Evolutionary conservation across 352 stramenopile species (phyloP).

Genomic region (Nothophytophthora sp.): DNA sequence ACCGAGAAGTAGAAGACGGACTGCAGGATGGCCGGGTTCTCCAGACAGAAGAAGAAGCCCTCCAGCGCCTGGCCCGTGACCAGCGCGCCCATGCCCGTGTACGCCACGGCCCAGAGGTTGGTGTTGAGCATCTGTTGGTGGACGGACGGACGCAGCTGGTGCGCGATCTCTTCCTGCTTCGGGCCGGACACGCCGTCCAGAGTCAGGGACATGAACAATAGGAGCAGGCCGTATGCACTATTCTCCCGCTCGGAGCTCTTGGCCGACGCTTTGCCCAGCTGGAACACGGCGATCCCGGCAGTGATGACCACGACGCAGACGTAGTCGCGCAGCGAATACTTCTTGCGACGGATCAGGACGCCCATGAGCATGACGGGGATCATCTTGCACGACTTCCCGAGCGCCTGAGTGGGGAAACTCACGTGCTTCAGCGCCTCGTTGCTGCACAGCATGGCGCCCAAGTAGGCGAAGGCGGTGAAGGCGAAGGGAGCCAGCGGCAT

Average conservation of each 20-base stretch:
- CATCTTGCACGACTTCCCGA: slow-evolving; percentile 99
- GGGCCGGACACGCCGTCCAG: slow-evolving; percentile 96
- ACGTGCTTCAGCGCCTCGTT: slow-evolving; percentile 95
- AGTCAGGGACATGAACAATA: slow-evolving; percentile 93
- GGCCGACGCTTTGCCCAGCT: slow-evolving; percentile 79
- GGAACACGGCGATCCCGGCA: slow-evolving; percentile 89
- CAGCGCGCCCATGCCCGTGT: slow-evolving; percentile 76
- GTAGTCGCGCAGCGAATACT: slow-evolving; percentile 90
- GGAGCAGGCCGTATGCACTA: slow-evolving; percentile 85
- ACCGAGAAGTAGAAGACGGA: slow-evolving; percentile 94
- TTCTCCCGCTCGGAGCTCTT: slow-evolving; percentile 87
- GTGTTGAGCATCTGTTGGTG: slow-evolving; percentile 93
- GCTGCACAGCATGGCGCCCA: slow-evolving; percentile 91
- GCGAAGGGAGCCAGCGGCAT: slow-evolving; percentile 85
- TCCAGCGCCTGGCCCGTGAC: slow-evolving; percentile 71
- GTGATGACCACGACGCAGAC: slow-evolving; percentile 92
- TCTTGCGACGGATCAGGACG: slow-evolving; percentile 91
- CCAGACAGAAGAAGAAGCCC: slow-evolving; percentile 79
- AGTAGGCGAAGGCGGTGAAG: slow-evolving; percentile 88
- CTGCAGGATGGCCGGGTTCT: slow-evolving; percentile 83
- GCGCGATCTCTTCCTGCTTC: slow-evolving; percentile 93
- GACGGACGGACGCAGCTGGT: slow-evolving; percentile 73
- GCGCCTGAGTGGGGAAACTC: slow-evolving; percentile 97
- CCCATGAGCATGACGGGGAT: slow-evolving; percentile 97
- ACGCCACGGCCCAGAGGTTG: slow-evolving; percentile 88